Conservation (phyloP, 805 yeast genomes). For the Kluyveromyces wickerhamii region DNA sequence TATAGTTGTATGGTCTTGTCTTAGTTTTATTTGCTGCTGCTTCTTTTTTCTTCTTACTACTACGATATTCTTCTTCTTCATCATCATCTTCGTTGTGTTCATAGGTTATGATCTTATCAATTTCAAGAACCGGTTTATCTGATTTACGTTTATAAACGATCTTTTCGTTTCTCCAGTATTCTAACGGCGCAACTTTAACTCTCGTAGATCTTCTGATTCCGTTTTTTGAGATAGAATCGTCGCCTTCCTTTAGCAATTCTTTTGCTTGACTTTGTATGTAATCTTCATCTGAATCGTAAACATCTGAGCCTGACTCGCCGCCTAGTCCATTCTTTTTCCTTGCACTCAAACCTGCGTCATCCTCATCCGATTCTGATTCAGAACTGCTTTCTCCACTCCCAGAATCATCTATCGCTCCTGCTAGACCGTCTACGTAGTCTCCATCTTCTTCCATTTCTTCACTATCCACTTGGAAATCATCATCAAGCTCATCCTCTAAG, state of each 20-base stretch:
- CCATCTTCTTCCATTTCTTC: slow-evolving; percentile 24
- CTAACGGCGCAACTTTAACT: slow-evolving; percentile 60
- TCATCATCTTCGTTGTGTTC: slow-evolving; percentile 22
- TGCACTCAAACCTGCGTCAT: slow-evolving; percentile 10
- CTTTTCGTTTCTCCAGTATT: slow-evolving; percentile 78
- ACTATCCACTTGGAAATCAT: slow-evolving; percentile 13
- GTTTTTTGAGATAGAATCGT: slow-evolving; percentile 12
- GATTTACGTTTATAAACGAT: slow-evolving; percentile 45
- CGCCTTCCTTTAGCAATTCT: slow-evolving; percentile 14
- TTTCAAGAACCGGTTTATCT: slow-evolving; percentile 42
- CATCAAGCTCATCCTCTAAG: slow-evolving; percentile 24
- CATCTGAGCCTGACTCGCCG: slow-evolving; percentile 12
- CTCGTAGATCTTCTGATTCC: slow-evolving; percentile 59
- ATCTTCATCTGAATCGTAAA: slow-evolving; percentile 21
- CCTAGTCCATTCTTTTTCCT: slow-evolving; percentile 10
- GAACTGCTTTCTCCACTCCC: slow-evolving; percentile 13
- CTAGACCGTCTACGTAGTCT: slow-evolving; percentile 26
- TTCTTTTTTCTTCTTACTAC: slow-evolving; percentile 10
- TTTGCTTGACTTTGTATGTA: slow-evolving; percentile 16
- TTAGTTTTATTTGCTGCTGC: slow-evolving; percentile 6
- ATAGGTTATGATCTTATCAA: slow-evolving; percentile 48
- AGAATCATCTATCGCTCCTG: slow-evolving; percentile 7
- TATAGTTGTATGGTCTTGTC: slow-evolving; percentile 19
- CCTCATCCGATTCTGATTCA: slow-evolving; percentile 9
- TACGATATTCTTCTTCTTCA: slow-evolving; percentile 19